These are phyloP conservation scores for Umbilicaria muhlenbergii DNA, from an alignment of 495 filamentous ascomycete genomes.

Conservation along the genomic window DNA sequence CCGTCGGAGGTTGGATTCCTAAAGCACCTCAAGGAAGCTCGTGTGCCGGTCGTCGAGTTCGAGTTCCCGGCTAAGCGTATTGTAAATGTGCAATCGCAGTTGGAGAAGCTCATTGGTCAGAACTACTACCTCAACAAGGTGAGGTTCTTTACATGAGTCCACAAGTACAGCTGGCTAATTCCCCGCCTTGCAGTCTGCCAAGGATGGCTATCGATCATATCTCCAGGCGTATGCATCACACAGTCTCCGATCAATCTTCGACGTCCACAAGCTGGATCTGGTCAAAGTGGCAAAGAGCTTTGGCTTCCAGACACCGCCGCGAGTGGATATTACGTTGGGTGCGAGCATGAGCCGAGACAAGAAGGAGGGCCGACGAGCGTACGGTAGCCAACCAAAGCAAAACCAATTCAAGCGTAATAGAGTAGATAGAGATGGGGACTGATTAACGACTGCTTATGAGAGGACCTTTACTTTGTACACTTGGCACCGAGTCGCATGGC, in stretches of 20 bases:
- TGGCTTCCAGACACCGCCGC: conserved; percentile 76
- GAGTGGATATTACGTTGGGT: conserved; percentile 78
- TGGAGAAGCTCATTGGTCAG: conserved; percentile 78
- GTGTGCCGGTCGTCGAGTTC: conserved; percentile 89
- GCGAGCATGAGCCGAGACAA: conserved; percentile 80
- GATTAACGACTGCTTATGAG: too few species aligned
- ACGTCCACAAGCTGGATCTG: conserved; percentile 85
- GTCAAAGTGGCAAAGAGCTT: conserved; percentile 90
- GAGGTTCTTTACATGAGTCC: conserved; percentile 5
- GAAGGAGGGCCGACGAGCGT: conserved; percentile 57
- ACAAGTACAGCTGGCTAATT: background rate
- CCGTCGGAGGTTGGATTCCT: conserved; percentile 88
- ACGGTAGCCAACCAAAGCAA: conserved; percentile 55
- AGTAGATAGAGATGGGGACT: background rate
- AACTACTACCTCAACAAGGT: conserved; percentile 96
- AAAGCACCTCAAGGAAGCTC: conserved; percentile 76
- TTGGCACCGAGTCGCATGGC: too few species aligned
- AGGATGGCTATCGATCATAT: conserved; percentile 67
- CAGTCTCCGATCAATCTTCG: conserved; percentile 76
- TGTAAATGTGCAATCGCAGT: conserved; percentile 83
- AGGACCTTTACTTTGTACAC: too few species aligned
- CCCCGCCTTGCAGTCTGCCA: conserved; percentile 32
- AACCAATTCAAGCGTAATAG: conserved; percentile 32
- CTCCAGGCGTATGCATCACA: conserved; percentile 91
- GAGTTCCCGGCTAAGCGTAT: conserved; percentile 89